Evolutionary conservation across 1,284 basidiomycete species (phyloP), one percentile per base, ranked within the genome.

Genomic region (Cystobasidiaceae sp.): DNA sequence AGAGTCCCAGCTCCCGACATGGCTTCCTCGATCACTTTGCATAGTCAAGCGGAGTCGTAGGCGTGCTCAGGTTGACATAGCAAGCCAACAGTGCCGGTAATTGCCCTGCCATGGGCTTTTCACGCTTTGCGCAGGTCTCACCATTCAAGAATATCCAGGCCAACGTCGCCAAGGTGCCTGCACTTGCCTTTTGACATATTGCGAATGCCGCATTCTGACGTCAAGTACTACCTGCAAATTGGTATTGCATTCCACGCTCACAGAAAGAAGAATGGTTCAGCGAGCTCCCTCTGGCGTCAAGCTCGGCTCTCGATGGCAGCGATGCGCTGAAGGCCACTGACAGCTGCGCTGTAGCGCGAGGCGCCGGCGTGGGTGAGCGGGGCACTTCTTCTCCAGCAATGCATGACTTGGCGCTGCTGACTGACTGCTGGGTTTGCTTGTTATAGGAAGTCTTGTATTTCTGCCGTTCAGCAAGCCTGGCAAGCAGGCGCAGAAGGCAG

Each of bases 141-240:
- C 72, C 72, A 0, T 73, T 66, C 71, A 72, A 72, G 61, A 73
- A 73, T 32, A 68, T 69, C 0, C 30, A 69, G 2, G 70, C 65
- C 1, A 44, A 66, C 4, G 64, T 69, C 1, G 71, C 68, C 15
- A 73, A 73, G 63, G 72, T 70, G 17, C 54, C 5, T 41, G 28
- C 21, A 17, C 13, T 28, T 5, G 8, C 17, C 23, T 50, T 33
- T 21, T 19, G 2, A n/a, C n/a, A n/a, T 11, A 11, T 19, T 30
- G 17, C 7, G 13, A 33, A 33, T 37, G 34, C 3, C n/a, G 11
- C 21, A 4, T n/a, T 19, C 28, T 27, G 44, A 39, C 28, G 25
- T 33, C 23, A 19, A 28, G 9, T 54, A n/a, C n/a, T 28, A 21
- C 28, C n/a, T 50, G 25, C 21, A 21, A 46, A 28, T 41, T 43